These are phyloP conservation scores for Cryptosporidium baileyi DNA, from an alignment of 169 alveolate species.

Conservation along the genomic window DNA sequence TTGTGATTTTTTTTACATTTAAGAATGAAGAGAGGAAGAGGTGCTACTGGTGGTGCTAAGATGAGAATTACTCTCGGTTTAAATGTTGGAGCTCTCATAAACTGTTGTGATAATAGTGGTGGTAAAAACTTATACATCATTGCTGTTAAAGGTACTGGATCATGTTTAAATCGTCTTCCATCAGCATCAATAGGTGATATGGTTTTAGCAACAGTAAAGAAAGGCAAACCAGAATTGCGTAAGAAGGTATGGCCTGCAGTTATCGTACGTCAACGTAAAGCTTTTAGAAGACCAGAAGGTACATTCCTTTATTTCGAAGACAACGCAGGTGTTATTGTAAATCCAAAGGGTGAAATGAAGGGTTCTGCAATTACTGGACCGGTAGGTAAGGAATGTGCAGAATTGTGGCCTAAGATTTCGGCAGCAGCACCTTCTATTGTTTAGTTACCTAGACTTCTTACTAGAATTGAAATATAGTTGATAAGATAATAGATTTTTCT, in stretches of 20 bases:
- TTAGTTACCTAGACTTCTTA: conserved; percentile 81
- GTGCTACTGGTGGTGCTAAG: conserved; percentile 88
- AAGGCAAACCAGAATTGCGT: conserved; percentile 98
- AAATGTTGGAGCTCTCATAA: conserved; percentile 96
- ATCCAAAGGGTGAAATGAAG: conserved; percentile 99
- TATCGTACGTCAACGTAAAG: conserved; percentile 97
- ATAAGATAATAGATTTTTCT: too few species aligned
- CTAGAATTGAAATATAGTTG: too few species aligned
- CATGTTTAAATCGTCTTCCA: conserved; percentile 96
- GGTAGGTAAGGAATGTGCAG: conserved; percentile 99
- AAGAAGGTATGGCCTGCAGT: conserved; percentile 98
- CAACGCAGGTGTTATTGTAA: conserved; percentile 98
- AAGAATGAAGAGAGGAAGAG: conserved; percentile 81
- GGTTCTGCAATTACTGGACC: conserved; percentile 99
- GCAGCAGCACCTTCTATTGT: conserved; percentile 98
- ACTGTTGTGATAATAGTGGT: conserved; percentile 99
- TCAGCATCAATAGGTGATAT: conserved; percentile 99
- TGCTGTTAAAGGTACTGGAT: conserved; percentile 96
- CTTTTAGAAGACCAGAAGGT: conserved; percentile 99
- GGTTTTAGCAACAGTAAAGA: conserved; percentile 97
- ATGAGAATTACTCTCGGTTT: conserved; percentile 92
- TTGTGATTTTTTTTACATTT: not conserved
- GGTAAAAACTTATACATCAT: conserved; percentile 97
- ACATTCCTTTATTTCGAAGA: conserved; percentile 97
- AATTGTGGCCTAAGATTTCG: conserved; percentile 99